Percentiles rank a stretch among this genome's conserved stretches.
Conservation (phyloP, 2,329 filamentous ascomycete genomes). For the Furcasterigmium furcatum region DNA sequence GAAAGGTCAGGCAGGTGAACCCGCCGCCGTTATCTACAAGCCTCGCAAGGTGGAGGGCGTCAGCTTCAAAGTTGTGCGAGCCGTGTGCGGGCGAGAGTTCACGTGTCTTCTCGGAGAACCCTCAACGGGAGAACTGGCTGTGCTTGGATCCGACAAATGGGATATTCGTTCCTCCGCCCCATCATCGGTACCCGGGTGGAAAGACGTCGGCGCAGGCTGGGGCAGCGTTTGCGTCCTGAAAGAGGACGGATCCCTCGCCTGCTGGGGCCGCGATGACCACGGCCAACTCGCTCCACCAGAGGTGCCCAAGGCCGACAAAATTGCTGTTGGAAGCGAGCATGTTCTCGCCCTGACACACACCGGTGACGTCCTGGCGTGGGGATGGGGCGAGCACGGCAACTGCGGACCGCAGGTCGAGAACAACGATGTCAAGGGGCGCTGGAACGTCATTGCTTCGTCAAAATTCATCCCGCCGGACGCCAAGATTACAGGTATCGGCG, state of each 20-base stretch:
- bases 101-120: slow-evolving; percentile 66
- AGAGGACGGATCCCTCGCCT: slow-evolving; percentile 54
- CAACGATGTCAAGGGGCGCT: slow-evolving; percentile 66
- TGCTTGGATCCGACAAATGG: slow-evolving; percentile 78
- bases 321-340: slow-evolving; percentile 91
- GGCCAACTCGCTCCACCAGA: slow-evolving; percentile 69
- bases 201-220: slow-evolving; percentile 75
- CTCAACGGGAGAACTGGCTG: slow-evolving; percentile 52
- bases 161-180: slow-evolving; percentile 58
- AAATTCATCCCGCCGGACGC: slow-evolving; percentile 48
- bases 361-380: slow-evolving; percentile 77
- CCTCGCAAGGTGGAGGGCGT: slow-evolving; percentile 60
- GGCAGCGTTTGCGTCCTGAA: slow-evolving; percentile 72
- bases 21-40: slow-evolving; percentile 46
- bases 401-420: slow-evolving; percentile 69
- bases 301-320: slow-evolving; percentile 54
- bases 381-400: slow-evolving; percentile 98
- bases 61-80: slow-evolving; percentile 61
- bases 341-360: slow-evolving; percentile 66
- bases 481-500: slow-evolving; percentile 62
- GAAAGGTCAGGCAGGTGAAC: slow-evolving; percentile 76
- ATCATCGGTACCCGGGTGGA: slow-evolving; percentile 52
- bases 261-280: slow-evolving; percentile 84
- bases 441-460: slow-evolving; percentile 62
- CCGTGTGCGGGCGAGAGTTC: slow-evolving; percentile 81